These are phyloP conservation scores for Trypanosoma boissoni DNA, from an alignment of 208 protist species.

Conservation along the genomic window DNA sequence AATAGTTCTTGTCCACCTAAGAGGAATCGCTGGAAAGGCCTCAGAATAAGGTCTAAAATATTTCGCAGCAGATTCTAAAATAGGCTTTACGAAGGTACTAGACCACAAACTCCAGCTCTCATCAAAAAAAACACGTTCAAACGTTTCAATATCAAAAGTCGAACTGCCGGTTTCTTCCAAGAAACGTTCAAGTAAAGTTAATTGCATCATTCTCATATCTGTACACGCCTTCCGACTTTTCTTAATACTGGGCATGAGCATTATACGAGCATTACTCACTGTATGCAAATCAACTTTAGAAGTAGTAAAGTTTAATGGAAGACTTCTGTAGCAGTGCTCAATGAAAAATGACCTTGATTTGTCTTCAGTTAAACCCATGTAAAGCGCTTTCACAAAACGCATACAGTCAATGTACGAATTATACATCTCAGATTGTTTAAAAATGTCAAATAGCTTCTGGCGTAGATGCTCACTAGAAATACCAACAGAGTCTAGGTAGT, in stretches of 20 bases:
- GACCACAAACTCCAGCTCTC: conserved; percentile 19
- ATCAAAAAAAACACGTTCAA: conserved; percentile 32
- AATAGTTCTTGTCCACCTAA: conserved; percentile 30
- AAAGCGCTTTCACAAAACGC: conserved; percentile 41
- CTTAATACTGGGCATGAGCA: background rate
- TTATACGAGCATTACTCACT: conserved; percentile 4
- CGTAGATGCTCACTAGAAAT: conserved; percentile 31
- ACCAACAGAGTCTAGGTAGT: conserved; percentile 30
- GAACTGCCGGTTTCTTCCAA: conserved; percentile 11
- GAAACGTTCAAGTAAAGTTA: conserved; percentile 21
- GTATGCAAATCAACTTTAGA: conserved; percentile 1
- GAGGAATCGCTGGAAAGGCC: conserved; percentile 36
- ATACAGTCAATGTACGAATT: conserved; percentile 23
- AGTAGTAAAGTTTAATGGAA: conserved; percentile 23
- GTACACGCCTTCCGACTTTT: conserved; percentile 10
- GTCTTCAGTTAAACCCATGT: conserved; percentile 32
- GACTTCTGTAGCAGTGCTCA: conserved; percentile 36
- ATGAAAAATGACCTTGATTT: conserved; percentile 19
- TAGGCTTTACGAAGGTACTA: conserved; percentile 40
- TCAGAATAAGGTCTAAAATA: conserved; percentile 43
- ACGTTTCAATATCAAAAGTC: conserved; percentile 24
- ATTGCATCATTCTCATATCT: conserved; percentile 16
- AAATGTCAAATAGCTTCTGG: conserved; percentile 24
- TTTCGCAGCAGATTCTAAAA: conserved; percentile 40
- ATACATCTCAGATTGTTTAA: conserved; percentile 3